Conservation (phyloP, 805 yeast species). For the Kockiozyma suomiensis region DNA sequence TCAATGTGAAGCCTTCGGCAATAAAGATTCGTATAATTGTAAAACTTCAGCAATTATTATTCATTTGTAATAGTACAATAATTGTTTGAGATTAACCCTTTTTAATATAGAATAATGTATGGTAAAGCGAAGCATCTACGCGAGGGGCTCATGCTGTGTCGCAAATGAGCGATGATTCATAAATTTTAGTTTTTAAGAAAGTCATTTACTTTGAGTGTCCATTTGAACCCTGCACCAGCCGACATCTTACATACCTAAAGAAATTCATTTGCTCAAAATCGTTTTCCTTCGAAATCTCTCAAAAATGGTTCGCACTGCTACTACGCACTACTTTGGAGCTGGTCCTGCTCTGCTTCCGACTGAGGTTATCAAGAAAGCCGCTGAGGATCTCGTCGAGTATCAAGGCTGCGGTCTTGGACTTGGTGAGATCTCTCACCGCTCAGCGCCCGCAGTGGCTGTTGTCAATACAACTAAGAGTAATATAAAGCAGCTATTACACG, state of each 20-base stretch:
- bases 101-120: too few species aligned
- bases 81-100: too few species aligned
- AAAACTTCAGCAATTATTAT: too few species aligned
- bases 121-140: neutral
- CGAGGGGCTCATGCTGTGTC: neutral
- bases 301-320: slow-evolving; percentile 13
- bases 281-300: neutral
- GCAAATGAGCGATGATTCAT: neutral
- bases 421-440: slow-evolving; percentile 96
- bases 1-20: too few species aligned
- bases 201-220: too few species aligned
- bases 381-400: slow-evolving; percentile 75
- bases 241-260: neutral
- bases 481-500: slow-evolving; percentile 61
- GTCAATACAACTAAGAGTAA: slow-evolving; percentile 75
- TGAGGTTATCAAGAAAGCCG: slow-evolving; percentile 81
- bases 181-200: neutral
- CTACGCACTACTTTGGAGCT: slow-evolving; percentile 78
- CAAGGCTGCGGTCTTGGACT: slow-evolving; percentile 75
- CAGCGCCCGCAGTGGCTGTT: slow-evolving; percentile 74
- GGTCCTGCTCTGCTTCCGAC: slow-evolving; percentile 96
- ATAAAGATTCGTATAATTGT: too few species aligned
- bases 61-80: too few species aligned
- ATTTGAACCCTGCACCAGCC: too few species aligned
- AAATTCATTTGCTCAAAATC: neutral